Evolutionary conservation across 2,329 filamentous ascomycete species (phyloP), one percentile per base, ranked within the genome.

Genomic region (Penicillium janthinellum): DNA sequence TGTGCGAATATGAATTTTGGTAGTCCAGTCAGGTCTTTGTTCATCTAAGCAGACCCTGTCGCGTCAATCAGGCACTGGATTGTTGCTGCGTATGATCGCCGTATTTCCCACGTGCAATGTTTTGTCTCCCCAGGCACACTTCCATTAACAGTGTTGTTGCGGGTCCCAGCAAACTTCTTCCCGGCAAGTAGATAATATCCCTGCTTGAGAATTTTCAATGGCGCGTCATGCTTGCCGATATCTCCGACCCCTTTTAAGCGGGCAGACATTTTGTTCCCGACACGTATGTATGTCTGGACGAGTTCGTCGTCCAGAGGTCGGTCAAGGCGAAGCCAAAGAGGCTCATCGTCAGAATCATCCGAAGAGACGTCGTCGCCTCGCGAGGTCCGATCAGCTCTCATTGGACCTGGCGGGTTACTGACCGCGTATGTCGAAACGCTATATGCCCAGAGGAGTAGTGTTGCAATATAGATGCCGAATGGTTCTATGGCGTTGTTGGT

Each of bases 261-360:
- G 25, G 52, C 52, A 12, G 38, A 45, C 41, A 54, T 35, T 17
- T 54, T 44, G 17, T 37, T 35, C 17, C 52, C 52, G 7, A 45
- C 52, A 25, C 39, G 52, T 14, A 54, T 45, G 17, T 54, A 54
- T 15, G 17, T 54, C 39, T 54, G 52, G 10, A 54, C 52, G 10
- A 54, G 52, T 14, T 54, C 52, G n/a, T 54, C 52, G 39, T 54
- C 52, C 14, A 44, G 22, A n/a, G 52, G 52, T 25, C 52, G 52
- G 31, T 54, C 52, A n/a, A 54, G 39, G 14, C 25, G 25, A 45
- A 54, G 17, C 25, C 14, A 54, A 28, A 14, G 14, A n/a, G 52
- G 39, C 15, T 45, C 52, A 20, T 10, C n/a, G 15, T 44, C 39
- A 17, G 38, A 44, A 8, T 44, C 5, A n/a, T 37, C 35, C 6